Base-by-base conservation (phyloP, 495 filamentous ascomycete genomes). In the Lepraria neglecta region DNA sequence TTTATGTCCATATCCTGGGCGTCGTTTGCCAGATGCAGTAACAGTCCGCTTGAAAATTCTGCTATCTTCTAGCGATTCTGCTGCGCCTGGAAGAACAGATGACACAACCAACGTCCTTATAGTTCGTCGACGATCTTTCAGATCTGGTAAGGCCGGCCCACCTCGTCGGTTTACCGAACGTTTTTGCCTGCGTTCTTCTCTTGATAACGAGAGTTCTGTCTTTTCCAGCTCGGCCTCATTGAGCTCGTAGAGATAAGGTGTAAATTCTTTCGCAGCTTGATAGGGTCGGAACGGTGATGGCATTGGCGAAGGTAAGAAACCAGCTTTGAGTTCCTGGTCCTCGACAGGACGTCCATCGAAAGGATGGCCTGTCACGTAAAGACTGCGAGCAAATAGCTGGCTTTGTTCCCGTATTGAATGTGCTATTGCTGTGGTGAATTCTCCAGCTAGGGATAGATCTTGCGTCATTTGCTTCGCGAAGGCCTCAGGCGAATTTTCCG, bases 351-450 rank as follows among this genome's bases (percentile, higher is more conserved):
- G 83, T 27, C 94, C 94, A 72, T 98, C 94, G 71, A 97, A 97
- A 14, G 90, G 88, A 72, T 98, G 92, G 12, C 89, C 88, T 40
- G 92, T 83, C 65, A 92, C 91, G 71, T 96, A 98, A 52, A 98
- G 81, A 65, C 90, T 95, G 67, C 89, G 87, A 1, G 90, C 95
- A 68, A 96, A 98, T 0, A 96, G 80, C 70, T 98, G 94, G 52
- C 85, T 84, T 70, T 98, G 94, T 72, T 98, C 94, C 50, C 92
- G 87, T 61, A 98, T 98, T 27, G 88, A 92, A 74, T 97, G 94
- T 42, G 95, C 94, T 68, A 98, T 97, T 14, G 94, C 91, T 0
- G 94, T 98, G 9, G 90, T 95, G 70, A 98, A 98, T 72, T 98
- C 94, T 43, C 94, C 94, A 24, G 89, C 89, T 38, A 98, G 81